Base-by-base conservation (phyloP, 2,329 filamentous ascomycete genomes). In the Sarocladium oryzae region DNA sequence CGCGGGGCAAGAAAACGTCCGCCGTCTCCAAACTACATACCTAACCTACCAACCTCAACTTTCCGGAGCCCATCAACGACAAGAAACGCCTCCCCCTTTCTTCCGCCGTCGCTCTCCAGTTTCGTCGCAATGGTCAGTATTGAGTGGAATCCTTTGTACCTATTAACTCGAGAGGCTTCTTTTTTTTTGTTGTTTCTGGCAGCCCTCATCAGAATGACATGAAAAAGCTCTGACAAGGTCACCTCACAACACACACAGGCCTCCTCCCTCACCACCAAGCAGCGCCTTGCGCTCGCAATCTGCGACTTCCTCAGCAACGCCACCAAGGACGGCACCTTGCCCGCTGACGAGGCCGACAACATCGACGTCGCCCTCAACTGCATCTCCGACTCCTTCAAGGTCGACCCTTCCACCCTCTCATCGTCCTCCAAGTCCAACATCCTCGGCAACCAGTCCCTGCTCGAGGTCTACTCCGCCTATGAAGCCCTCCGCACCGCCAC, bases 221-320 rank as follows among this genome's bases (percentile, higher is more conserved):
- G 30, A 15, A 15, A 32, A 32, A 32, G 8, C 30, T 8, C 30
- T 32, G 30, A 32, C 15, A 32, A 8, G 30, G 8, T 32, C 30
- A 32, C 15, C 15, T n/a, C n/a, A n/a, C n/a, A n/a, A n/a, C 30
- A 32, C 30, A 24, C 24, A 21, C 37, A 65, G 63, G 60, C 63
- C 46, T 56, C 63, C 46, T 56, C 73, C 54, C 69, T 74, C 38
- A 73, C 75, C 50, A 73, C 78, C 53, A 81, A 82, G 69, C 82
- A 99, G 81, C 89, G 91, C 73, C 86, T 99, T 57, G 93, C 93
- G 69, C 88, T 99, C 67, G 89, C 93, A 61, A 92, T 99, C 69
- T 89, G 95, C 76, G 89, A 97, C 74, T 99, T 96, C 76, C 86
- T 99, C 55, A 81, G 81, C 61, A 84, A 82, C 54, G 95, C 90